Evolutionary conservation across 1,139 yeast species (phyloP).

Genomic region (Lodderomyces pseudojiufengensis): DNA sequence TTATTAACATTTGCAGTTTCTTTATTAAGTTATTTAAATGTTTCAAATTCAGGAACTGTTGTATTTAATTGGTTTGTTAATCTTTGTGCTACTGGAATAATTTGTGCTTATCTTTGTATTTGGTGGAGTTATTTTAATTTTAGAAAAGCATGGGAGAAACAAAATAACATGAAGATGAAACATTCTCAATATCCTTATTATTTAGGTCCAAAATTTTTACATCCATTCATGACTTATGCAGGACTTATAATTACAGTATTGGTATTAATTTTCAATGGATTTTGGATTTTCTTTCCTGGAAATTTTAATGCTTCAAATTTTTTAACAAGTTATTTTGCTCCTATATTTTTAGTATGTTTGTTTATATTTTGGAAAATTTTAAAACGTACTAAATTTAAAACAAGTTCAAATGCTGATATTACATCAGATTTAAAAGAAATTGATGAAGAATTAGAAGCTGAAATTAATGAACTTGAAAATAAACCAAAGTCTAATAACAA

Average conservation of each 20-base stretch:
- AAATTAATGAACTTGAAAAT: no score
- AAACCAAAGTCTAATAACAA: no score
- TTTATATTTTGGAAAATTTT: slow-evolving; percentile 34
- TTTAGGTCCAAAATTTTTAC: slow-evolving; percentile 26
- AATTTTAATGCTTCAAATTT: slow-evolving; percentile 32
- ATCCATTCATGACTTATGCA: slow-evolving; percentile 33
- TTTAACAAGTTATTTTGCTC: slow-evolving; percentile 41
- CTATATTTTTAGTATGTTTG: slow-evolving; percentile 26
- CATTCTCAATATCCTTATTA: slow-evolving; percentile 22
- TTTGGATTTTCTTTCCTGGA: slow-evolving; percentile 42
- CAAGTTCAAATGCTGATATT: slow-evolving; percentile 32
- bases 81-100: slow-evolving; percentile 49
- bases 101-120: slow-evolving; percentile 49
- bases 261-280: slow-evolving; percentile 37
- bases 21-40: slow-evolving; percentile 30
- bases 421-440: slow-evolving; percentile 34
- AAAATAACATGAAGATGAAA: slow-evolving; percentile 23
- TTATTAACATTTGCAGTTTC: slow-evolving; percentile 19
- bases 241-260: slow-evolving; percentile 23
- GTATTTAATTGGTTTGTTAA: slow-evolving; percentile 40
- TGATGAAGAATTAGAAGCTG: slow-evolving; percentile 27
- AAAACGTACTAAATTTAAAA: slow-evolving; percentile 32
- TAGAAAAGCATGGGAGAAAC: slow-evolving; percentile 31
- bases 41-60: slow-evolving; percentile 22
- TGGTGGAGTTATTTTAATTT: slow-evolving; percentile 45